Percentiles rank a stretch among this genome's conserved stretches.
phyloP scores from a whole-genome alignment of 1,284 basidiomycete genomes.

The Ustilago bromivora region DNA sequence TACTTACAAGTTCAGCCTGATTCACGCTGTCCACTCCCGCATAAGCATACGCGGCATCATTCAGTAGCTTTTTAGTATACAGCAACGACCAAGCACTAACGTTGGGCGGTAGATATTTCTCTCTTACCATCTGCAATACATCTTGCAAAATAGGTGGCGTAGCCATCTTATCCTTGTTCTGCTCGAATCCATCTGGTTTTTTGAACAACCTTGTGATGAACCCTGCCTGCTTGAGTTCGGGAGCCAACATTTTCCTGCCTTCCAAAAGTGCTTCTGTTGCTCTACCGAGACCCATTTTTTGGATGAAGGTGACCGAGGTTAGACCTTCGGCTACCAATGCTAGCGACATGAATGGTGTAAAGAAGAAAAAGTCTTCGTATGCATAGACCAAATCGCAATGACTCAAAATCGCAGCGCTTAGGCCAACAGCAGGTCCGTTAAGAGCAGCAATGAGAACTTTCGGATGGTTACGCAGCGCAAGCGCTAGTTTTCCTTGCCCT shows the following conservation, averaged over 20 bases:
- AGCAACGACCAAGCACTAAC: slow-evolving; percentile 49
- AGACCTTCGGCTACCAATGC: slow-evolving; percentile 54
- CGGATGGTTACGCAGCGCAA: slow-evolving; percentile 35
- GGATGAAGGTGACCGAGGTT: slow-evolving; percentile 46
- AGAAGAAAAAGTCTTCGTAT: slow-evolving; percentile 56
- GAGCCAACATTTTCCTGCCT: slow-evolving; percentile 46
- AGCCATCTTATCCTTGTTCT: slow-evolving; percentile 24
- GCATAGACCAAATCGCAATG: slow-evolving; percentile 58
- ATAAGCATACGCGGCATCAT: slow-evolving; percentile 48
- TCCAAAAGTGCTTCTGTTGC: slow-evolving; percentile 54
- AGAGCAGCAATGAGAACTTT: slow-evolving; percentile 57
- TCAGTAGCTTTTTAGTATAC: slow-evolving; percentile 55
- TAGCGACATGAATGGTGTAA: slow-evolving; percentile 55
- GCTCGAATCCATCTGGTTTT: slow-evolving; percentile 28
- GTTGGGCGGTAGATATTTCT: slow-evolving; percentile 47
- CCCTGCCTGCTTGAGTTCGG: slow-evolving; percentile 43
- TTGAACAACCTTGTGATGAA: slow-evolving; percentile 53
- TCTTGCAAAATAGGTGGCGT: slow-evolving; percentile 45
- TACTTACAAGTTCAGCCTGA: slow-evolving; percentile 52
- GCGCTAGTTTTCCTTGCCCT: slow-evolving; percentile 35
- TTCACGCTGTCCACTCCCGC: slow-evolving; percentile 40
- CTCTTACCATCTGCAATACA: slow-evolving; percentile 34
- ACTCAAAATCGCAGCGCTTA: slow-evolving; percentile 47
- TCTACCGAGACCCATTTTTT: slow-evolving; percentile 50
- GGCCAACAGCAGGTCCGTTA: slow-evolving; percentile 57